phyloP scores from a whole-genome alignment of 306 rosid species.

The Inga laurina region DNA sequence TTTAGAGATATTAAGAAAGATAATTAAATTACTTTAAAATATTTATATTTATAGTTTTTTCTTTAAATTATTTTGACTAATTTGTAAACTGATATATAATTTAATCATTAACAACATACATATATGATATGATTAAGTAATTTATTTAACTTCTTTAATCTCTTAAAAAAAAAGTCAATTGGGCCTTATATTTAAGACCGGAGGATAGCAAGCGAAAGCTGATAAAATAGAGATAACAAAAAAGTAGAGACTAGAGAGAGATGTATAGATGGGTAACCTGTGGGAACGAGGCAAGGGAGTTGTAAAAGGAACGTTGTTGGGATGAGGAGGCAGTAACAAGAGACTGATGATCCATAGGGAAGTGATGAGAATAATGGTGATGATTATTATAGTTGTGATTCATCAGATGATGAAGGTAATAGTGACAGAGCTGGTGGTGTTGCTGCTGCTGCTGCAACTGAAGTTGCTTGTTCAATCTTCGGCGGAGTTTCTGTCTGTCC shows the following conservation, averaged over 20 bases:
- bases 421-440: neutral
- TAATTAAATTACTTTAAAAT: too few species aligned
- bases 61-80: too few species aligned
- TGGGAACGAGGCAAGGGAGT: neutral
- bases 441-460: neutral
- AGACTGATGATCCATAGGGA: neutral
- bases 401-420: neutral
- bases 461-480: slow-evolving; percentile 37
- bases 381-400: neutral
- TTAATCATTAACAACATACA: too few species aligned
- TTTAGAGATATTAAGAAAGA: too few species aligned
- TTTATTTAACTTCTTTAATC: too few species aligned
- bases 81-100: too few species aligned
- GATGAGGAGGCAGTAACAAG: neutral
- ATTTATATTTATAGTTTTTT: too few species aligned
- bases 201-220: neutral
- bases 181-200: too few species aligned
- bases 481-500: slow-evolving; percentile 60
- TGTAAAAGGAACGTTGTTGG: neutral
- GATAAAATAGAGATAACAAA: neutral
- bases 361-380: neutral
- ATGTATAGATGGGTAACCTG: neutral
- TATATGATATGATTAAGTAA: too few species aligned
- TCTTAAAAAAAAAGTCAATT: too few species aligned
- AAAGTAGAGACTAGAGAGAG: neutral